These are phyloP conservation scores for Pichia californica DNA, from an alignment of 805 yeast species.

Conservation along the genomic window DNA sequence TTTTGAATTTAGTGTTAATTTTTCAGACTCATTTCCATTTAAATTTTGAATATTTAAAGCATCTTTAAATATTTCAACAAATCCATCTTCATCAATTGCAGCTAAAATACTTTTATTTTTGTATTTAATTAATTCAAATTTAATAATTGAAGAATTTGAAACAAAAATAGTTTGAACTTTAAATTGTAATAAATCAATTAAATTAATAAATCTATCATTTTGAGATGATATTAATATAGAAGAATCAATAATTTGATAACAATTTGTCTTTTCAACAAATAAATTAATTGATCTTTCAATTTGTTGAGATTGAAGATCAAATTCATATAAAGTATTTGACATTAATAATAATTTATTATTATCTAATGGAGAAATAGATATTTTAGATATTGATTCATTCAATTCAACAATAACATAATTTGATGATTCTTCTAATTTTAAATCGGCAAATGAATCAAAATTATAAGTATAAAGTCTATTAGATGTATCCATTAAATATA, in stretches of 20 bases:
- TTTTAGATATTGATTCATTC: slow-evolving; percentile 10
- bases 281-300: slow-evolving; percentile 12
- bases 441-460: slow-evolving; percentile 2
- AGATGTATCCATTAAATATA: slow-evolving; percentile 7
- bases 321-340: slow-evolving; percentile 14
- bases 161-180: slow-evolving; percentile 55
- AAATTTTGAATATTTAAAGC: slow-evolving; percentile 31
- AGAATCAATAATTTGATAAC: slow-evolving; percentile 7
- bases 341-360: slow-evolving; percentile 3
- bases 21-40: background rate
- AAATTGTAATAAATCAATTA: slow-evolving; percentile 45
- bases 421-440: slow-evolving; percentile 1
- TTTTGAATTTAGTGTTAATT: slow-evolving; percentile 7
- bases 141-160: slow-evolving; percentile 54
- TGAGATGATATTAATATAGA: slow-evolving; percentile 42
- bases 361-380: background rate
- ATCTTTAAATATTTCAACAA: slow-evolving; percentile 61
- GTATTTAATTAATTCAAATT: slow-evolving; percentile 30
- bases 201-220: slow-evolving; percentile 76
- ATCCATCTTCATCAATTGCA: slow-evolving; percentile 70
- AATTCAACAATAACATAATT: slow-evolving; percentile 10
- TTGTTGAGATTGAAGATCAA: slow-evolving; percentile 6
- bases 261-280: slow-evolving; percentile 12
- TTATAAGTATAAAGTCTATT: slow-evolving; percentile 11
- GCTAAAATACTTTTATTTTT: slow-evolving; percentile 34